Evolutionary conservation across 345 rosid species (phyloP).

Genomic region (Gossypium longicalyx): DNA sequence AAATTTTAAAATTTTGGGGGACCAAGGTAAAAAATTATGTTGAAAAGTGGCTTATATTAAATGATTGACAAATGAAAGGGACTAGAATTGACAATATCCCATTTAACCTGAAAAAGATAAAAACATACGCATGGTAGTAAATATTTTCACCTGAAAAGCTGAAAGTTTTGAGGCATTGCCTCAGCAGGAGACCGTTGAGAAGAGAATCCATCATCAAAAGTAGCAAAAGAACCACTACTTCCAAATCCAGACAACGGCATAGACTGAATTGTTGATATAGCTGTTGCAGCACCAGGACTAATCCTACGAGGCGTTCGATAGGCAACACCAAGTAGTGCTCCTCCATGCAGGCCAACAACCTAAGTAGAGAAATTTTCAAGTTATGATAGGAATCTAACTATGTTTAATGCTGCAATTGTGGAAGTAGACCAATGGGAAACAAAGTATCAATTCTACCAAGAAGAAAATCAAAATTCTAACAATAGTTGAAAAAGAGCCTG

Average conservation of each 20-base stretch:
- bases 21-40: no score
- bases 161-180: constrained; percentile 82
- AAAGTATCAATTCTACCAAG: not conserved
- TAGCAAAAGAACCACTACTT: constrained; percentile 65
- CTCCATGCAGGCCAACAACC: constrained; percentile 95
- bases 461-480: not conserved
- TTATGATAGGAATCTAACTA: constrained; percentile 10
- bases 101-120: not conserved
- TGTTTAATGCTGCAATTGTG: not conserved
- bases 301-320: constrained; percentile 86
- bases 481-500: not conserved
- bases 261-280: constrained; percentile 89
- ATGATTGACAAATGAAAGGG: no score
- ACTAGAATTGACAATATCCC: no score
- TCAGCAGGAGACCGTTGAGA: constrained; percentile 69
- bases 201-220: constrained; percentile 73
- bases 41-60: no score
- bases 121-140: not conserved
- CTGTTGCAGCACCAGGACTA: constrained; percentile 87
- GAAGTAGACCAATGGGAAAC: not conserved
- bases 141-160: constrained; percentile 73
- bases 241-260: constrained; percentile 99
- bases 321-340: constrained; percentile 95
- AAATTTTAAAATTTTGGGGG: no score
- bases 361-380: constrained; percentile 28